These are phyloP conservation scores for Edaphochlamys debaryana DNA, from an alignment of 139 green algal species.

Conservation along the genomic window DNA sequence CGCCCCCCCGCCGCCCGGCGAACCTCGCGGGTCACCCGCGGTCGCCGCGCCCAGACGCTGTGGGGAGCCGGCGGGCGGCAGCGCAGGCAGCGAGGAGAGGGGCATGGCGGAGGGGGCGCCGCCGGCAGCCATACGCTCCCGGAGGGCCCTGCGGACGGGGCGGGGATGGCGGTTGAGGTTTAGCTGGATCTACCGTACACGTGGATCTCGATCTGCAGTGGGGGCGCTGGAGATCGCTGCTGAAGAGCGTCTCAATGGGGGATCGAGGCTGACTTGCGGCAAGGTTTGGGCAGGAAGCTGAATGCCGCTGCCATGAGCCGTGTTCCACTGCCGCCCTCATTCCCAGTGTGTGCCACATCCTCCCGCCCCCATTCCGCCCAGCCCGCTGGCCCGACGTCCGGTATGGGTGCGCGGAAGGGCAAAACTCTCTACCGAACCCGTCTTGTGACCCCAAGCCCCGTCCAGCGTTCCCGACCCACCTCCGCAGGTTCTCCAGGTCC, in stretches of 20 bases:
- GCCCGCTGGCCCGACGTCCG: neutral
- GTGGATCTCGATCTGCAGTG: neutral
- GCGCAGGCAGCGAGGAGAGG: neutral
- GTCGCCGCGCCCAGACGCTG: no score
- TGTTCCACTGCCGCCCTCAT: neutral
- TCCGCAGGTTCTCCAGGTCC: slow-evolving; percentile 30
- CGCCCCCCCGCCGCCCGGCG: no score
- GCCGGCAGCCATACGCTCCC: slow-evolving; percentile 9
- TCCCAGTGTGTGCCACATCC: neutral
- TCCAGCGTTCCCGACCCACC: neutral
- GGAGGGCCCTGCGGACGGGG: slow-evolving; percentile 3
- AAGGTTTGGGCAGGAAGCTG: no score
- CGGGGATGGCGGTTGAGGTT: neutral
- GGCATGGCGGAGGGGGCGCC: no score
- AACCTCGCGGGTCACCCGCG: no score
- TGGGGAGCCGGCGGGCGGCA: no score
- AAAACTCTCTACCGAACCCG: neutral
- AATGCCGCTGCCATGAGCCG: no score
- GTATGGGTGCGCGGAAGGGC: no score
- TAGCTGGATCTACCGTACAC: no score
- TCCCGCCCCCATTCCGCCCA: neutral
- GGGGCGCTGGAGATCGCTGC: neutral
- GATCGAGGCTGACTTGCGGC: no score
- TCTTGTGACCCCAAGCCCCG: neutral
- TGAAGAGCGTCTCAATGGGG: neutral